Percentiles rank a stretch among this genome's conserved stretches.
phyloP scores from a whole-genome alignment of 2,329 filamentous ascomycete genomes.

The Calonectria pseudoreteaudii region DNA sequence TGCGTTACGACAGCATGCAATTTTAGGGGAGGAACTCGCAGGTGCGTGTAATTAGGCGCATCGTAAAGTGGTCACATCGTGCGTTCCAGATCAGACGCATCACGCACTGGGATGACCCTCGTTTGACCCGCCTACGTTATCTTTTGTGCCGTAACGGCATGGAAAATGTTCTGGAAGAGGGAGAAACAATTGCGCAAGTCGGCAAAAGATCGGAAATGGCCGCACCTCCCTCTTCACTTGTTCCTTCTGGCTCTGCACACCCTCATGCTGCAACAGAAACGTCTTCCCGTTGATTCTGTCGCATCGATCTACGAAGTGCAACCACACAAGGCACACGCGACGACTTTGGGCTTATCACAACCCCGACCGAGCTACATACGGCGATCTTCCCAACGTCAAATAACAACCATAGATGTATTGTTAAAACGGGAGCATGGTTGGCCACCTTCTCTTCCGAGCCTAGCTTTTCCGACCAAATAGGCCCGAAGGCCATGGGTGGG shows the following conservation, averaged over 20 bases:
- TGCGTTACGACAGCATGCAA: neutral
- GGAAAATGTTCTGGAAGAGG: neutral
- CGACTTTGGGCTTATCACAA: neutral
- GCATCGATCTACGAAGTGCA: neutral
- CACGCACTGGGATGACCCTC: neutral
- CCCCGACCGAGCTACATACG: neutral
- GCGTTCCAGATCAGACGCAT: conserved; percentile 2
- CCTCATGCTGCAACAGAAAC: neutral
- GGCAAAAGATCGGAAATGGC: neutral
- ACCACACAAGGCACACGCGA: neutral
- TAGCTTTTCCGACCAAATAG: conserved; percentile 16
- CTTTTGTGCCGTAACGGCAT: neutral
- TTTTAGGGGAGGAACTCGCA: neutral
- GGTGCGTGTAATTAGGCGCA: neutral
- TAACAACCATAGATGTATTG: conserved; percentile 1
- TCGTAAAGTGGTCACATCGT: conserved; percentile 6
- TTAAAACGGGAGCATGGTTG: neutral
- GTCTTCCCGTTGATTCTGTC: neutral
- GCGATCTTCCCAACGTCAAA: neutral
- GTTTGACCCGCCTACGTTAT: neutral
- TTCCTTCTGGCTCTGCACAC: neutral
- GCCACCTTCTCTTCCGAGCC: conserved; percentile 20
- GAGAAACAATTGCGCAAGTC: neutral
- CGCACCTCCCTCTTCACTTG: neutral
- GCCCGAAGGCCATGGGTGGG: conserved; percentile 1